Evolutionary conservation across 1,284 basidiomycete species (phyloP).

Genomic region (Puccinia horiana): DNA sequence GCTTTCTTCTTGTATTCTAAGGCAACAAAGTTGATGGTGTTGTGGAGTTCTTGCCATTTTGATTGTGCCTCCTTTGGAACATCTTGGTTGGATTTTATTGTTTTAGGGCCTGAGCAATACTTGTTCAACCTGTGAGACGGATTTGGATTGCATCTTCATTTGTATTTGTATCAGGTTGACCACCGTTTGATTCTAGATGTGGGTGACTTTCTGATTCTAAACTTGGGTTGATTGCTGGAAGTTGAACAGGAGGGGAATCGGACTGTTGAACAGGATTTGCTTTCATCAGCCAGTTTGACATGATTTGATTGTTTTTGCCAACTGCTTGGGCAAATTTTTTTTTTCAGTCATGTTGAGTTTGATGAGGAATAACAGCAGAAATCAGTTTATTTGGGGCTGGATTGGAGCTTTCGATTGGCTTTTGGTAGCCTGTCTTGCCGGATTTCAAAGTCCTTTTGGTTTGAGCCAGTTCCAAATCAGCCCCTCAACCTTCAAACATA

Average conservation of each 20-base stretch:
- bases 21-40: background rate
- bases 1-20: constrained; percentile 9
- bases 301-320: background rate
- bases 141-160: background rate
- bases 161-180: no score
- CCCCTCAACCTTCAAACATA: background rate
- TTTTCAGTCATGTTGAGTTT: background rate
- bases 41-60: background rate
- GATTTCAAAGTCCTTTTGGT: background rate
- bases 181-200: no score
- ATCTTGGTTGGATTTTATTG: background rate
- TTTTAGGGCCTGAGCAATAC: background rate
- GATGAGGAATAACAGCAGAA: background rate
- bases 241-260: background rate
- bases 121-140: background rate
- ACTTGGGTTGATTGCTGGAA: background rate
- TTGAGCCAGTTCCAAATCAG: background rate
- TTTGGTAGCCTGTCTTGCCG: background rate
- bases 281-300: background rate
- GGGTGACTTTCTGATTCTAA: background rate
- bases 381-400: background rate
- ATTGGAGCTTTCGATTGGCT: background rate
- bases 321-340: background rate
- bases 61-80: background rate
- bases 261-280: background rate